A percentile compares a stretch with the other conserved stretches of the same genome.
Conservation (phyloP, 192 early-diverging fungal genomes). For the Funneliformis mosseae region DNA sequence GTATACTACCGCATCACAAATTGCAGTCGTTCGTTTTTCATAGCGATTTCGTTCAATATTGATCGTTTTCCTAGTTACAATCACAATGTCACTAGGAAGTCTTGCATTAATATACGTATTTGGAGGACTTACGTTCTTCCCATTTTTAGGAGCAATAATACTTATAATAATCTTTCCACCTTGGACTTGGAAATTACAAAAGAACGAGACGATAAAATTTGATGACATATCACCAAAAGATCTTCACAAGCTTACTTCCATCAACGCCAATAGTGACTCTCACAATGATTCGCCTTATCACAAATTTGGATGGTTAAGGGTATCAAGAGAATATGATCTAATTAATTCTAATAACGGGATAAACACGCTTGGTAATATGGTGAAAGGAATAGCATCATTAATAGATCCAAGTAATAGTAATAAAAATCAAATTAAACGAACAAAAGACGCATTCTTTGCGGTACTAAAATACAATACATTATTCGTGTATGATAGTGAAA, state of each 20-base stretch:
- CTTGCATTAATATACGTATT: slow-evolving; percentile 12
- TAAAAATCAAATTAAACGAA: slow-evolving; percentile 21
- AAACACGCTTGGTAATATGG: slow-evolving; percentile 18
- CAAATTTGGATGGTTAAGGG: slow-evolving; percentile 24
- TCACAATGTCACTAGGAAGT: neutral
- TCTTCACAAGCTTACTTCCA: neutral
- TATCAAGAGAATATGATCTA: slow-evolving; percentile 15
- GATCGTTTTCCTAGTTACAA: neutral
- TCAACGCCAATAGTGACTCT: no score
- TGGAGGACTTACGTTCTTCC: slow-evolving; percentile 5
- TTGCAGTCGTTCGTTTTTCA: neutral
- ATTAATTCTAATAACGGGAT: neutral
- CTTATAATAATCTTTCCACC: neutral
- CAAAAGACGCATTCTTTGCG: slow-evolving; percentile 63
- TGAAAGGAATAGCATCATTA: slow-evolving; percentile 23
- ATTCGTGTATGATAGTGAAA: slow-evolving; percentile 78
- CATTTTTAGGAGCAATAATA: neutral
- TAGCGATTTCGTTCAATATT: neutral
- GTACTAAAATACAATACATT: slow-evolving; percentile 76
- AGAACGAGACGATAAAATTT: neutral
- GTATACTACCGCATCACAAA: no score
- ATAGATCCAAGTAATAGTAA: slow-evolving; percentile 6
- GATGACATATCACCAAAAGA: neutral
- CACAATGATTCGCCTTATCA: neutral
- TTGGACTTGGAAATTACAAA: neutral